These are phyloP conservation scores for Fonsecaea pedrosoi DNA, from an alignment of 2,329 filamentous ascomycete genomes.

Conservation along the genomic window DNA sequence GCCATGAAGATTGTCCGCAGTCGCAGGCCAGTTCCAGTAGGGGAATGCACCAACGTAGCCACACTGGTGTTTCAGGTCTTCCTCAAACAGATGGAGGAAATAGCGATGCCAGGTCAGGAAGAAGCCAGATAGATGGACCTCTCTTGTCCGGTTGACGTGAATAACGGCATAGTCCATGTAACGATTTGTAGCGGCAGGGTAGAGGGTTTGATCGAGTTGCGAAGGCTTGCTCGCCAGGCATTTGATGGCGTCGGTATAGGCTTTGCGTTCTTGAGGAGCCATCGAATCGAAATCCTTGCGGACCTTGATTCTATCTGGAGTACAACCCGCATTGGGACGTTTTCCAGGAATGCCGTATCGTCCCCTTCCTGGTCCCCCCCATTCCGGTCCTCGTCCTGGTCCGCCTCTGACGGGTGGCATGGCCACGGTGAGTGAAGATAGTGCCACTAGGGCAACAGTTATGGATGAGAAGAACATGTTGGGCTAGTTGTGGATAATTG, in stretches of 20 bases:
- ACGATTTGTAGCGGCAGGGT: conserved; percentile 46
- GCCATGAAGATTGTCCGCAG: conserved; percentile 42
- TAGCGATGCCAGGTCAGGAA: conserved; percentile 57
- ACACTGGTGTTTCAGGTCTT: conserved; percentile 53
- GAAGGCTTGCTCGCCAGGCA: conserved; percentile 47
- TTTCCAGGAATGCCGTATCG: conserved; percentile 17
- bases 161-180: conserved; percentile 51
- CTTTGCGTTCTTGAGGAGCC: conserved; percentile 39
- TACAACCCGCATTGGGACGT: conserved; percentile 21
- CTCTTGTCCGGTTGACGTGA: conserved; percentile 47
- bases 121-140: conserved; percentile 46
- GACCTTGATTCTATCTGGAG: conserved; percentile 34
- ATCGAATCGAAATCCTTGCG: conserved; percentile 40
- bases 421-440: conserved; percentile 26
- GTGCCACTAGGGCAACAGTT: conserved; percentile 27
- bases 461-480: conserved; percentile 31
- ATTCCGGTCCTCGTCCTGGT: too few relatives aligned
- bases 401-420: conserved; percentile 7
- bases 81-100: conserved; percentile 52
- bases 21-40: conserved; percentile 52
- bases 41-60: conserved; percentile 54
- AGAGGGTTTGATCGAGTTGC: conserved; percentile 42
- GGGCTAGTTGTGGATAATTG: conserved; percentile 25
- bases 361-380: too few relatives aligned
- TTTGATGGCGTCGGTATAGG: conserved; percentile 50